Percentiles rank a stretch among this genome's conserved stretches.
phyloP scores from a whole-genome alignment of 139 green algal species.

The Chlamydomonas sp. region DNA sequence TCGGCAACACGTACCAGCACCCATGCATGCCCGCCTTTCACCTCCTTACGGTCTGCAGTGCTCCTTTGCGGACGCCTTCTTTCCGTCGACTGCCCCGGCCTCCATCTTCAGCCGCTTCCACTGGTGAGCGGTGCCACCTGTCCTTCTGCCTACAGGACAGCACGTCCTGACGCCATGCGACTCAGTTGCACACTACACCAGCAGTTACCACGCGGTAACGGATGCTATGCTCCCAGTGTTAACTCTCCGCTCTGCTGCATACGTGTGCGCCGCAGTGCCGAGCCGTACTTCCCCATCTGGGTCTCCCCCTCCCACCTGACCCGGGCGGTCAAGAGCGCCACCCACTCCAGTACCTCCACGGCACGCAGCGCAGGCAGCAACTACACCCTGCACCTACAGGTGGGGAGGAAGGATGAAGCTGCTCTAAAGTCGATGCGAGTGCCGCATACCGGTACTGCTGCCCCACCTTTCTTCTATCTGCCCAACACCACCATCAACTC shows the following conservation, averaged over 20 bases:
- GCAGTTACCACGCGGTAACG: too few species aligned
- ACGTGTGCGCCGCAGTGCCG: not conserved
- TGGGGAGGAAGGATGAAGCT: not conserved
- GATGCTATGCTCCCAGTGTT: not conserved
- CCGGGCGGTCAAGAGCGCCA: not conserved
- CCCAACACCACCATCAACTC: not conserved
- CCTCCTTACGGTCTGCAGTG: not conserved
- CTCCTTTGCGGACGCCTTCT: slow-evolving; percentile 28
- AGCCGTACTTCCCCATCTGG: not conserved
- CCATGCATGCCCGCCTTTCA: too few species aligned
- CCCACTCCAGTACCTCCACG: not conserved
- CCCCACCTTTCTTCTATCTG: not conserved
- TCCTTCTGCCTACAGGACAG: not conserved
- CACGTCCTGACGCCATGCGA: too few species aligned
- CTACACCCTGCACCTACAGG: not conserved
- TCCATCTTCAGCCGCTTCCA: slow-evolving; percentile 15
- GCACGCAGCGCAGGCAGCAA: not conserved
- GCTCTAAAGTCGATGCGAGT: too few species aligned
- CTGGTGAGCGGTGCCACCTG: slow-evolving; percentile 1
- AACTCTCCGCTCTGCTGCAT: not conserved
- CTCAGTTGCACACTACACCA: too few species aligned
- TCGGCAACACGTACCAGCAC: too few species aligned
- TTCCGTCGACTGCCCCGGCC: not conserved
- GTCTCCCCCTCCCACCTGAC: not conserved
- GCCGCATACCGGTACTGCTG: not conserved